Evolutionary conservation across 805 yeast genomes (phyloP), one percentile per base, ranked within the genome.

Genomic region (Schwanniomyces pseudopolymorphus): DNA sequence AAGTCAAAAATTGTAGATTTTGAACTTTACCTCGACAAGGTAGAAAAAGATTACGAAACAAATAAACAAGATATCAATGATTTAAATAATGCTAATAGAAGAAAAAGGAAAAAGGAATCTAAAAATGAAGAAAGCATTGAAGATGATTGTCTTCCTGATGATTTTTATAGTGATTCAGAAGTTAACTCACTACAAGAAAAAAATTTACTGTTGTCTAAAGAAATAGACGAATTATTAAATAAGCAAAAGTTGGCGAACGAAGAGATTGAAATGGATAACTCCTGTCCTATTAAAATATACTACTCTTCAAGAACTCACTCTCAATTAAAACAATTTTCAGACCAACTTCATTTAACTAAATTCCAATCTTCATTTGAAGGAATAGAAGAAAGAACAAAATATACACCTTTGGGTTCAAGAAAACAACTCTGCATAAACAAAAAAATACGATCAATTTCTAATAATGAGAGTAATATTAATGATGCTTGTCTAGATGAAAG

Each of bases 251-350:
- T 65, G 0, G 25, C 62, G 9, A 54, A 59, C 5, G 47, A 48
- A n/a, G 26, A 44, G 4, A 61, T 55, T 36, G 54, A 52, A 28
- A 41, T 49, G 33, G 56, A 51, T 39, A 63, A 50, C 47, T 53
- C 63, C 40, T 63, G 70, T 33, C 71, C 79, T 0, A 48, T 50
- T 3, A 56, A 83, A 53, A 80, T 91, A 1, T 79, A 67, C 54
- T 90, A 83, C 59, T 76, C 96, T 0, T 89, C 97, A 2, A 72
- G 98, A 63, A 91, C 98, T 0, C 97, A 91, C 58, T 88, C 97
- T 0, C 98, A 91, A 60, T 69, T 91, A 39, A 73, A 74, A 31
- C 98, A 91, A 59, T 87, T 91, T 58, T 80, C 89, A 0, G 77
- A 80, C 13, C 97, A 92, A 55, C 64, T 91, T 33, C 60, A 72